phyloP scores from a whole-genome alignment of 2,329 filamentous ascomycete species.

The Byssochlamys sp. region DNA sequence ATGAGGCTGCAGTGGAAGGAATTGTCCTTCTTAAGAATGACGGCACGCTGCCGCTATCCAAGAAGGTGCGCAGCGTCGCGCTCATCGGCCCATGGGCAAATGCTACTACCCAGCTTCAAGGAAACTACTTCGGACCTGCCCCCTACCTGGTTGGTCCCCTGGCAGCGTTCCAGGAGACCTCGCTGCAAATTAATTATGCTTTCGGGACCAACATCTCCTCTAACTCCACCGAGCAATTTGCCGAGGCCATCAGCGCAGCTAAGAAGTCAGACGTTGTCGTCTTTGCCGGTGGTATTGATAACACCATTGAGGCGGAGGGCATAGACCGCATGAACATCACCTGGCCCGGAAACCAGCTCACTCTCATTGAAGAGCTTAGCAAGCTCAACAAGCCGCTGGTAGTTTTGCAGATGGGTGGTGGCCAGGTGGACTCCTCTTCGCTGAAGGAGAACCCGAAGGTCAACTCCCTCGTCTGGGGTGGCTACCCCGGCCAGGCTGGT shows the following conservation, averaged over 20 bases:
- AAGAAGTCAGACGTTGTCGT: constrained; percentile 29
- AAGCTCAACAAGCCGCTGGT: constrained; percentile 30
- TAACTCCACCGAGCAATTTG: constrained; percentile 21
- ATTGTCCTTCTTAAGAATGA: constrained; percentile 47
- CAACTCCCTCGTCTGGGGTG: constrained; percentile 35
- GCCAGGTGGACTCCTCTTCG: constrained; percentile 34
- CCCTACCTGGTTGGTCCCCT: constrained; percentile 48
- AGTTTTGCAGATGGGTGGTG: constrained; percentile 36
- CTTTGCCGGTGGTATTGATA: constrained; percentile 35
- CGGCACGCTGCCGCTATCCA: constrained; percentile 37
- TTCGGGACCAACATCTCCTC: constrained; percentile 26
- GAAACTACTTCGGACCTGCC: constrained; percentile 49
- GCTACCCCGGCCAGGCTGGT: constrained; percentile 37
- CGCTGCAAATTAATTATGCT: constrained; percentile 39
- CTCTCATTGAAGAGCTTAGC: constrained; percentile 30
- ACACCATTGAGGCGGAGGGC: constrained; percentile 33
- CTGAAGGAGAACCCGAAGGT: constrained; percentile 32
- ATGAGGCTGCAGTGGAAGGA: constrained; percentile 41
- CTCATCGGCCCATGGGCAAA: constrained; percentile 53
- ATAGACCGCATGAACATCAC: constrained; percentile 32
- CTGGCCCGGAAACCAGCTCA: constrained; percentile 36
- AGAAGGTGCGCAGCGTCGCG: constrained; percentile 36
- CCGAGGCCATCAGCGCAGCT: constrained; percentile 24
- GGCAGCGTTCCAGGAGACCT: constrained; percentile 41
- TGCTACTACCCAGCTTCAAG: constrained; percentile 48